Base-by-base conservation (phyloP, 495 filamentous ascomycete genomes). In the Hypoxylon perforatum region DNA sequence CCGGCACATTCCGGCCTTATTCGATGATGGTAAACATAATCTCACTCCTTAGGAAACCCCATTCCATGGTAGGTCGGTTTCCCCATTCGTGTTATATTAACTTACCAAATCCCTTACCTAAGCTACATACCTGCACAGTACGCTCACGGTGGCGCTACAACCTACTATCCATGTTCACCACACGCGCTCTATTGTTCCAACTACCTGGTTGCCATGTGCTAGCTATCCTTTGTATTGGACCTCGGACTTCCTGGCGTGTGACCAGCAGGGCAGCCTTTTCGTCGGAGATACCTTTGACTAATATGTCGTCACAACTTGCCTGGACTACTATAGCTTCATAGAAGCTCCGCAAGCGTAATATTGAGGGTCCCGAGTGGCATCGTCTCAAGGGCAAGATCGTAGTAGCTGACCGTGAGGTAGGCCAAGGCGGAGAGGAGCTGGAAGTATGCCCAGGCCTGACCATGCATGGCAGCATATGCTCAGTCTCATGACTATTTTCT, bases 1-100 rank as follows among this genome's bases (percentile, higher is more conserved):
- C 65, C 65, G 65, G 65, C 49, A 63, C 44, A 69, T 69, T 63
- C 65, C 65, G 65, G 65, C n/a, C 55, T 63, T 44, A 56, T 55
- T 55, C 50, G 25, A 69, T 47, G 39, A 69, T 44, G 47, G 58
- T 63, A 63, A 68, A 63, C 54, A 63, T 30, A 9, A 2, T 19
- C 11, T 41, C 50, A 51, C 51, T 57, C 63, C 57, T 47, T 46
- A 52, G 45, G 17, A n/a, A 45, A 49, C 42, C 49, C 59, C 49
- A 63, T 69, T 57, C 59, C 59, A 42, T 63, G 42, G 58, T 18
- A 56, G 15, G 38, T 56, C 38, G 28, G 56, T 60, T 56, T 44
- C 44, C 60, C 49, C 39, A 50, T 39, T 36, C 49, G 28, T 42
- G 17, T 51, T 50, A 50, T 28, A 28, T 28, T 28, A 46, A 47